phyloP scores from a whole-genome alignment of 768 basidiomycete genomes.

The Panus rudis region DNA sequence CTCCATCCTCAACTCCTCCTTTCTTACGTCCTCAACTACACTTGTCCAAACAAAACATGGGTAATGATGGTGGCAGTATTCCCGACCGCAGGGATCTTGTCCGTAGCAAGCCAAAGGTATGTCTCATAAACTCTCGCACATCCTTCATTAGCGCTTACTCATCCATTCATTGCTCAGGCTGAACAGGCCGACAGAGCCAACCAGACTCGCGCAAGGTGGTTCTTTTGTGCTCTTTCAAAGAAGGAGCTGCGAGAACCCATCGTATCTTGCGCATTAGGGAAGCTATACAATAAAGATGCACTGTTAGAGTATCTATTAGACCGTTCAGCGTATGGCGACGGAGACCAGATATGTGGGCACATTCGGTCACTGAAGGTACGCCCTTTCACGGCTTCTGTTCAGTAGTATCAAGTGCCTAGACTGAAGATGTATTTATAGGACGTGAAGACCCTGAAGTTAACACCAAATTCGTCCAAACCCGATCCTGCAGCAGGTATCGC shows the following conservation, averaged over 20 bases:
- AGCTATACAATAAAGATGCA: constrained; percentile 94
- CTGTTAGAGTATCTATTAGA: constrained; percentile 87
- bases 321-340: constrained; percentile 80
- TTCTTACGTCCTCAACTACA: too few species aligned
- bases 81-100: constrained; percentile 80
- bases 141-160: neutral
- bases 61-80: constrained; percentile 86
- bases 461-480: constrained; percentile 48
- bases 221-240: constrained; percentile 92
- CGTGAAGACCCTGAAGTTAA: constrained; percentile 75
- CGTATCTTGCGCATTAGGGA: constrained; percentile 87
- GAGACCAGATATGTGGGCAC: constrained; percentile 87
- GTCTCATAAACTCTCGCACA: constrained; percentile 2
- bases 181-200: constrained; percentile 90
- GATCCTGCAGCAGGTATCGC: constrained; percentile 42
- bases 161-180: constrained; percentile 33
- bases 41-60: too few species aligned
- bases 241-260: constrained; percentile 73
- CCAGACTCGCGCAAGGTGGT: constrained; percentile 81
- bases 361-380: constrained; percentile 83
- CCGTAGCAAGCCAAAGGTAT: constrained; percentile 61
- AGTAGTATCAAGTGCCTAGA: neutral
- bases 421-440: constrained; percentile 45
- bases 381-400: constrained; percentile 4
- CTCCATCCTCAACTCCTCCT: too few species aligned